These are phyloP conservation scores for Albugo laibachii DNA, from an alignment of 352 stramenopile genomes.

Conservation along the genomic window DNA sequence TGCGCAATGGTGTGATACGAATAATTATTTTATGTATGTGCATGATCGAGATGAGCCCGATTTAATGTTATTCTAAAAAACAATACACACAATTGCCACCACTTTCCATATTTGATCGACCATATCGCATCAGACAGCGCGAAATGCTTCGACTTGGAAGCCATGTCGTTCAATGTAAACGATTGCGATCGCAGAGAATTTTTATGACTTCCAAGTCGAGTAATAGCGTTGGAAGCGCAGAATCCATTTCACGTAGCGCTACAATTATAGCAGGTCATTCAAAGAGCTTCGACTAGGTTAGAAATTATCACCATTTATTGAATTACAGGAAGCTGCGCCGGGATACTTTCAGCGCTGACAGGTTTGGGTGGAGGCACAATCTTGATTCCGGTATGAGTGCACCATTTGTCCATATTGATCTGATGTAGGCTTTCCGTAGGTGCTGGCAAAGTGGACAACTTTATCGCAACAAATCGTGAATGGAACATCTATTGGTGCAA, in stretches of 20 bases:
- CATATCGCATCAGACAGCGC: background rate
- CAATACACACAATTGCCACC: too few relatives aligned
- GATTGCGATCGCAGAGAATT: too few relatives aligned
- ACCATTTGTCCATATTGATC: background rate
- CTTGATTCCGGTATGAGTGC: conserved; percentile 41
- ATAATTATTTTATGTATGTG: conserved; percentile 84
- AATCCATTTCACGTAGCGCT: too few relatives aligned
- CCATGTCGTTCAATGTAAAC: too few relatives aligned
- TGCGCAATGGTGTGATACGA: conserved; percentile 49
- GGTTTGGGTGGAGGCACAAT: conserved; percentile 66
- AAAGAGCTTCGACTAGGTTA: background rate
- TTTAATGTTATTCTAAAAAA: conserved; percentile 69
- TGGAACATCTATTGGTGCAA: conserved; percentile 60
- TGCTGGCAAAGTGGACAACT: conserved; percentile 54
- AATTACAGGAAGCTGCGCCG: conserved; percentile 17
- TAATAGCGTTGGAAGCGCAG: too few relatives aligned
- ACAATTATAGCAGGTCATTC: too few relatives aligned
- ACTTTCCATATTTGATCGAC: background rate
- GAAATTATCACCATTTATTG: background rate
- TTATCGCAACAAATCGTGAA: conserved; percentile 67
- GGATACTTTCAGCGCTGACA: conserved; percentile 55
- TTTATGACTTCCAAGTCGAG: too few relatives aligned
- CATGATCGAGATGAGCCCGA: conserved; percentile 55
- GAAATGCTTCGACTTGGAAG: background rate
- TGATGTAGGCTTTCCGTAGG: background rate